phyloP scores from a whole-genome alignment of 2,329 filamentous ascomycete genomes.

The Diaporthe vexans region DNA sequence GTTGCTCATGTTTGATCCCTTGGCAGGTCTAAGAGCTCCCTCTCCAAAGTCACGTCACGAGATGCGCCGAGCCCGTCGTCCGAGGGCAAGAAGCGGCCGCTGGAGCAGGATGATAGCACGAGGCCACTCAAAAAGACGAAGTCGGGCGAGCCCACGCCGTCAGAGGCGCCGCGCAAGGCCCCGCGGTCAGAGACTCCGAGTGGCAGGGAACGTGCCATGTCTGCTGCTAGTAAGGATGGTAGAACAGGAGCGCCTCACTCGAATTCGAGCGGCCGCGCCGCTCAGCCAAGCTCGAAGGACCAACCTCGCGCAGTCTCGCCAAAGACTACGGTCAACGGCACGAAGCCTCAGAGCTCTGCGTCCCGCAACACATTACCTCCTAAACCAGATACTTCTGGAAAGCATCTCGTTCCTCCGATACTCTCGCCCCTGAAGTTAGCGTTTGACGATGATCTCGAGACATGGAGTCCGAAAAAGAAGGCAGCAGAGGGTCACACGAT shows the following conservation, averaged over 20 bases:
- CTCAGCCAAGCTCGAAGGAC: slow-evolving; percentile 35
- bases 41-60: slow-evolving; percentile 49
- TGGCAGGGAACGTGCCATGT: slow-evolving; percentile 35
- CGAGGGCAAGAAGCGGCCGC: slow-evolving; percentile 62
- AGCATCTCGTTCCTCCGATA: slow-evolving; percentile 63
- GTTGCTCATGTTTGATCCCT: slow-evolving; percentile 44
- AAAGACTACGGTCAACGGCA: slow-evolving; percentile 54
- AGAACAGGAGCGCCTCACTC: slow-evolving; percentile 32
- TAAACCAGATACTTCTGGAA: slow-evolving; percentile 55
- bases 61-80: slow-evolving; percentile 53
- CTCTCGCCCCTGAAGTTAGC: slow-evolving; percentile 65
- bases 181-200: slow-evolving; percentile 37
- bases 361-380: slow-evolving; percentile 54
- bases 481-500: slow-evolving; percentile 51
- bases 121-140: slow-evolving; percentile 63
- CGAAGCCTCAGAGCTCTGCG: slow-evolving; percentile 51
- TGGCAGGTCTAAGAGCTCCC: slow-evolving; percentile 46
- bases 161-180: slow-evolving; percentile 35
- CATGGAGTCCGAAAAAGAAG: slow-evolving; percentile 47
- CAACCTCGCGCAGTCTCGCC: slow-evolving; percentile 37
- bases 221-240: slow-evolving; percentile 37
- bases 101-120: slow-evolving; percentile 59
- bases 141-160: slow-evolving; percentile 43
- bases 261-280: slow-evolving; percentile 31
- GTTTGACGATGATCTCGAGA: slow-evolving; percentile 56